Conservation (phyloP, 2,329 filamentous ascomycete genomes). For the Conoideocrella luteorostrata region DNA sequence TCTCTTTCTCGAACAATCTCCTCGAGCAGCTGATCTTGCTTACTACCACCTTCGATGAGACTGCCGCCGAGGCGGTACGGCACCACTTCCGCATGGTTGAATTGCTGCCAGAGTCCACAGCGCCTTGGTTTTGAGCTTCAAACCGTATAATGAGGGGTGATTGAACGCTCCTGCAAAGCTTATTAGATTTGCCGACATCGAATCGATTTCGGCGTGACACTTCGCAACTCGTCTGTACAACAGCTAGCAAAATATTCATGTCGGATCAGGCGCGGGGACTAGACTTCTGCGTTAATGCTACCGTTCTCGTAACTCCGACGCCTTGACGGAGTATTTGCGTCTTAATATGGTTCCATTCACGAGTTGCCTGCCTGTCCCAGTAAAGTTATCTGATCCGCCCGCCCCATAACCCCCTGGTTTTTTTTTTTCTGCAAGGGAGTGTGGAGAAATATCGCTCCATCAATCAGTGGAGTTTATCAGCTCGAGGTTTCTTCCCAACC, state of each 20-base stretch:
- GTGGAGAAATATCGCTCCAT: not conserved
- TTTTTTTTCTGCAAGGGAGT: not conserved
- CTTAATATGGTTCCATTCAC: no score
- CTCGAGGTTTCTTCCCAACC: not conserved
- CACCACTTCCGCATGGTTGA: no score
- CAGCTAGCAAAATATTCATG: no score
- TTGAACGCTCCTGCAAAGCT: no score
- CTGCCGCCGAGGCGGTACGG: no score
- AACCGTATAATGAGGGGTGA: no score
- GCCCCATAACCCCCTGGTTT: not conserved
- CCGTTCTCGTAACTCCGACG: not conserved
- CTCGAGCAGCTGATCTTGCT: constrained; percentile 11
- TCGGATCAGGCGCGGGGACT: no score
- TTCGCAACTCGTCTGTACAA: no score
- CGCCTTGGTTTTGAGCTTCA: no score
- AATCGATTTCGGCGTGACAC: no score
- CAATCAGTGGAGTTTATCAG: not conserved
- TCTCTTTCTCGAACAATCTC: constrained; percentile 27
- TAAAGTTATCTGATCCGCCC: constrained; percentile 19
- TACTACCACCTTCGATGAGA: not conserved
- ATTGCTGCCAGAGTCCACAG: no score
- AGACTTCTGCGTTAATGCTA: not conserved
- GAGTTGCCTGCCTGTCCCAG: constrained; percentile 4
- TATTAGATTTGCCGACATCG: no score
- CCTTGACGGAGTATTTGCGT: not conserved